Conservation (phyloP, 2,329 filamentous ascomycete genomes). For the Xylaria sp. region DNA sequence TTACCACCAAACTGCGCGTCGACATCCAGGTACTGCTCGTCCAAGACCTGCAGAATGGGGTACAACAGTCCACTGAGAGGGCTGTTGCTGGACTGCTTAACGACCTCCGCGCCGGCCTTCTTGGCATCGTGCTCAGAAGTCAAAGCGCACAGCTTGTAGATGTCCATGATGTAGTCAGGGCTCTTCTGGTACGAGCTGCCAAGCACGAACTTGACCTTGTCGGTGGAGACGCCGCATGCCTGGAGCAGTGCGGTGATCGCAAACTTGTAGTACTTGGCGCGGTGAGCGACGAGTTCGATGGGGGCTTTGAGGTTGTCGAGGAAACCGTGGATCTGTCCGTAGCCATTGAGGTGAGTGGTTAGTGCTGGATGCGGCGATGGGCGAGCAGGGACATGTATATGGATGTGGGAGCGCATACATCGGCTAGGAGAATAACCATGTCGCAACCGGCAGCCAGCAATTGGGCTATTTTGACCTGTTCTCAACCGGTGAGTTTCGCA, state of each 20-base stretch:
- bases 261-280: constrained; percentile 77
- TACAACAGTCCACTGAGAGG: constrained; percentile 72
- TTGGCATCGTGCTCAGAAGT: constrained; percentile 61
- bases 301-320: constrained; percentile 82
- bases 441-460: constrained; percentile 80
- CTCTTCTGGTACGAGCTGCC: constrained; percentile 77
- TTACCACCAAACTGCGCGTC: constrained; percentile 80
- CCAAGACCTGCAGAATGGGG: constrained; percentile 82
- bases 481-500: background rate
- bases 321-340: constrained; percentile 53
- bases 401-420: constrained; percentile 39
- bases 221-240: constrained; percentile 71
- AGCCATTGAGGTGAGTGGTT: background rate
- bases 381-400: background rate
- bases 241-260: constrained; percentile 70
- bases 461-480: constrained; percentile 74
- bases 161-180: constrained; percentile 76
- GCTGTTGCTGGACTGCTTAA: constrained; percentile 82
- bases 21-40: constrained; percentile 82
- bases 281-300: constrained; percentile 76
- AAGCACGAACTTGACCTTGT: constrained; percentile 75
- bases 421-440: constrained; percentile 70
- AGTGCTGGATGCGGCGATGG: background rate
- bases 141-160: constrained; percentile 71
- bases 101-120: constrained; percentile 87